Conservation (phyloP, 1,284 basidiomycete genomes). For the Takashimella koratensis region DNA sequence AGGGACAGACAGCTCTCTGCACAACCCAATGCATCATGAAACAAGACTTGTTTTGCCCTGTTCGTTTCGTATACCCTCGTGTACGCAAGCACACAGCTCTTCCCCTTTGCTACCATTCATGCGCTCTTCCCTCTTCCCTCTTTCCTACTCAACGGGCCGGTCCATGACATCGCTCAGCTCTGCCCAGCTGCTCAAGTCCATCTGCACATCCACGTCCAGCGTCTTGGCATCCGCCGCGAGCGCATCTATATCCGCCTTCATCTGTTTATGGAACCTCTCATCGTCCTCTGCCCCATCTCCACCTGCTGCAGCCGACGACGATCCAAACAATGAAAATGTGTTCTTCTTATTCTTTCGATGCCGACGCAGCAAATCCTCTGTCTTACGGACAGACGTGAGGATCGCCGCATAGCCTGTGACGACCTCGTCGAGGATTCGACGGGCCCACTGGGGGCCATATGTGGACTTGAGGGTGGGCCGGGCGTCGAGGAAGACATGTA, state of each 20-base stretch:
- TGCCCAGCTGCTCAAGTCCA: conserved; percentile 49
- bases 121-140: too few species aligned
- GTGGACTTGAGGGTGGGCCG: conserved; percentile 59
- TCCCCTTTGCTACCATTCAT: too few species aligned
- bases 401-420: conserved; percentile 58
- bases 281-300: conserved; percentile 60
- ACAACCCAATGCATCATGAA: too few species aligned
- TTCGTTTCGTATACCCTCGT: too few species aligned
- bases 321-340: conserved; percentile 63
- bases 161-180: conserved; percentile 42
- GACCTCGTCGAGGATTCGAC: conserved; percentile 69
- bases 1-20: too few species aligned
- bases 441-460: conserved; percentile 58
- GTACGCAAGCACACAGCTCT: too few species aligned
- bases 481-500: conserved; percentile 68
- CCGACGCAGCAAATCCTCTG: conserved; percentile 77
- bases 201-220: conserved; percentile 62
- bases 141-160: conserved; percentile 28
- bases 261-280: conserved; percentile 67
- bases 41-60: too few species aligned
- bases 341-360: conserved; percentile 80
- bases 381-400: conserved; percentile 78
- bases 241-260: conserved; percentile 78
- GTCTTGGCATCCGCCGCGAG: conserved; percentile 68
- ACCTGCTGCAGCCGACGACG: conserved; percentile 14